Percentiles rank a stretch among this genome's conserved stretches.
Evolutionary conservation across 2,329 filamentous ascomycete genomes (phyloP).

Genomic region (Penicillium sp.): DNA sequence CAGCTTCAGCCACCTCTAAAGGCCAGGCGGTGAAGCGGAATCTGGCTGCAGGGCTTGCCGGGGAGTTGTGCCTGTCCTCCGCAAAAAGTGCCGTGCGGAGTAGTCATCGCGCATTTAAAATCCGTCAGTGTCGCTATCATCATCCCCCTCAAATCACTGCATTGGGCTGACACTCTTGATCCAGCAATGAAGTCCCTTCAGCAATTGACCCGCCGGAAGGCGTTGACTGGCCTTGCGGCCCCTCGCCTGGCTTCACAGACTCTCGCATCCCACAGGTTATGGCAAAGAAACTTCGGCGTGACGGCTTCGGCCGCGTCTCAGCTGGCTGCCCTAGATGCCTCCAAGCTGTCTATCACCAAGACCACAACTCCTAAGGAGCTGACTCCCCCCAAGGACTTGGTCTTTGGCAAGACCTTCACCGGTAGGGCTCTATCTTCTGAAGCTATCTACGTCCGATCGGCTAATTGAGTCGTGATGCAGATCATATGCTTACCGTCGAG

Average conservation of each 20-base stretch:
- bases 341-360: constrained; percentile 74
- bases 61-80: constrained; percentile 40
- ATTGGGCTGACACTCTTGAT: constrained; percentile 12
- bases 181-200: constrained; percentile 43
- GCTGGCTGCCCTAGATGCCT: constrained; percentile 74
- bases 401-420: constrained; percentile 92
- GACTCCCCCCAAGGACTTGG: constrained; percentile 76
- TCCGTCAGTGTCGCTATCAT: constrained; percentile 18
- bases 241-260: constrained; percentile 35
- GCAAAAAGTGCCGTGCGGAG: constrained; percentile 27
- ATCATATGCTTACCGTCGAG: constrained; percentile 96
- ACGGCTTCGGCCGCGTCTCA: constrained; percentile 40
- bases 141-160: constrained; percentile 7
- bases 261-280: constrained; percentile 45
- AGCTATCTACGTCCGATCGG: not conserved
- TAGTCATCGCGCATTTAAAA: constrained; percentile 36
- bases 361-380: constrained; percentile 77
- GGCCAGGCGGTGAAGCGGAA: constrained; percentile 3
- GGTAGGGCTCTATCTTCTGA: constrained; percentile 58
- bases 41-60: constrained; percentile 3
- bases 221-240: constrained; percentile 34
- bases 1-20: not conserved
- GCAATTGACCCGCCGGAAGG: constrained; percentile 43
- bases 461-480: constrained; percentile 55
- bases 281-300: constrained; percentile 57